phyloP scores from a whole-genome alignment of 345 rosid genomes.

The Melaleuca alternifolia region DNA sequence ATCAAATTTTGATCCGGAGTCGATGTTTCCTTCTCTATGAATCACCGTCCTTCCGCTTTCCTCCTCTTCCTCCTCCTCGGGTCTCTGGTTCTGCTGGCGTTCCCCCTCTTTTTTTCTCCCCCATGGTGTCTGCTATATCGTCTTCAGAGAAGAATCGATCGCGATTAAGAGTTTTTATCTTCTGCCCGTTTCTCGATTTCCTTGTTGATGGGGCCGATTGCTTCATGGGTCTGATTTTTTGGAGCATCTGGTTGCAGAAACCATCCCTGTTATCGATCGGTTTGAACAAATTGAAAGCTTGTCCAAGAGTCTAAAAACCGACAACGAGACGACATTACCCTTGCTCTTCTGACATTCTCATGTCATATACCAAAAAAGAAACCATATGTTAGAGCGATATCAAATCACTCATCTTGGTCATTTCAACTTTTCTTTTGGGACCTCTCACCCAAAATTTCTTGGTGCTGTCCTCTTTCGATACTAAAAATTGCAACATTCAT shows the following conservation, averaged over 20 bases:
- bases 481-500: too few species aligned
- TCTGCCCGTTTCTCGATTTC: background rate
- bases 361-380: too few species aligned
- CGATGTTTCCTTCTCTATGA: background rate
- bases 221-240: background rate
- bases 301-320: too few species aligned
- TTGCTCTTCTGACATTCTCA: too few species aligned
- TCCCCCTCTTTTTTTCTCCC: background rate
- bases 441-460: too few species aligned
- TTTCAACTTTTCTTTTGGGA: too few species aligned
- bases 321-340: too few species aligned
- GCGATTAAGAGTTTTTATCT: background rate
- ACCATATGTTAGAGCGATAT: too few species aligned
- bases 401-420: too few species aligned
- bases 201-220: background rate
- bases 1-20: background rate
- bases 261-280: background rate
- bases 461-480: too few species aligned
- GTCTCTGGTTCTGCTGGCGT: background rate
- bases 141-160: background rate
- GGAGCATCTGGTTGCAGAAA: background rate
- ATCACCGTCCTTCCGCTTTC: background rate
- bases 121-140: background rate
- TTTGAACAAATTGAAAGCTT: too few species aligned
- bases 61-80: background rate